Evolutionary conservation across 106 monocot genomes (phyloP).

Genomic region (Allium sativum): DNA sequence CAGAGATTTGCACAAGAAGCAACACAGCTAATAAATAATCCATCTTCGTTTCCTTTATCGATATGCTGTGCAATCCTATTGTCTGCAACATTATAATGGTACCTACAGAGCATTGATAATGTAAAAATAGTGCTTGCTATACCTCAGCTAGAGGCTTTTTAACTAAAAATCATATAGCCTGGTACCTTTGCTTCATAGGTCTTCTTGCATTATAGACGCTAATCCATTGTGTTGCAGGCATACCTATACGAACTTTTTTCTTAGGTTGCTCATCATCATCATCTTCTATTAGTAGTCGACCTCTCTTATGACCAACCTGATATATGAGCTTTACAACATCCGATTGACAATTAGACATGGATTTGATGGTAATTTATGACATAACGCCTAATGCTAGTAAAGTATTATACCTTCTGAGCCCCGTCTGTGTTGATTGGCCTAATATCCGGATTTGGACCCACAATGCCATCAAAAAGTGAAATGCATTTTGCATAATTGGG

Average conservation of each 20-base stretch:
- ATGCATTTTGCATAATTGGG: constrained; percentile 86
- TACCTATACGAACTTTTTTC: constrained; percentile 78
- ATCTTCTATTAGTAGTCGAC: constrained; percentile 50
- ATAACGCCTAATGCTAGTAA: too few species aligned
- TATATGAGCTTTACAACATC: constrained; percentile 42
- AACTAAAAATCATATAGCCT: neutral
- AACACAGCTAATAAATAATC: constrained; percentile 81
- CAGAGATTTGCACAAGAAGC: constrained; percentile 76
- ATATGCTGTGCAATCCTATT: constrained; percentile 75
- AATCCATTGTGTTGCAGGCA: constrained; percentile 95
- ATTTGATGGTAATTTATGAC: too few species aligned
- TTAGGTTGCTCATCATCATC: constrained; percentile 86
- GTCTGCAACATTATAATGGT: constrained; percentile 95
- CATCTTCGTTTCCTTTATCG: constrained; percentile 88
- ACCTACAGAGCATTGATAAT: constrained; percentile 34
- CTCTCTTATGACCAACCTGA: constrained; percentile 92
- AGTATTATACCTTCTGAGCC: constrained; percentile 61
- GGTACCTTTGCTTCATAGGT: constrained; percentile 92
- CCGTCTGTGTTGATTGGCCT: constrained; percentile 87
- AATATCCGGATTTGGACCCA: constrained; percentile 70
- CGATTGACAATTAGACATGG: constrained; percentile 20
- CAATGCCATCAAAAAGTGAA: constrained; percentile 74
- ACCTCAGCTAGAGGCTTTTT: too few species aligned
- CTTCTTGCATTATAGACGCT: constrained; percentile 76
- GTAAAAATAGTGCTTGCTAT: neutral